A percentile compares a stretch with the other conserved stretches of the same genome.
phyloP scores from a whole-genome alignment of 768 basidiomycete species.

The Rhizopogon vinicolor region DNA sequence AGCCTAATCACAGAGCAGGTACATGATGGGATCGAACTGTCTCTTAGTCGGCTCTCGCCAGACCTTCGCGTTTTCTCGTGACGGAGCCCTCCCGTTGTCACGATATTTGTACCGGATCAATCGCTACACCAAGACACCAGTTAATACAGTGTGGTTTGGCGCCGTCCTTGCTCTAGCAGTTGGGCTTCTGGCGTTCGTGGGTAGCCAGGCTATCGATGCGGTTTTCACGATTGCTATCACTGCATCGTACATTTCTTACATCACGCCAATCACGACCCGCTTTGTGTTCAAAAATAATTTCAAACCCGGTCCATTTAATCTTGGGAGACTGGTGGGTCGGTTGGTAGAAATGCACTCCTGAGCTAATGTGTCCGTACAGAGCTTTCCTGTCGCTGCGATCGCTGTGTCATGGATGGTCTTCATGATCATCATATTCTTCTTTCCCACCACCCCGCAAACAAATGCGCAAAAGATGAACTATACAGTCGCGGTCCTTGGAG shows the following conservation, averaged over 20 bases:
- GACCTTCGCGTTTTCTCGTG: constrained; percentile 67
- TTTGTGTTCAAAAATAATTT: constrained; percentile 44
- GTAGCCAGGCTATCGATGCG: constrained; percentile 52
- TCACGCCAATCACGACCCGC: constrained; percentile 50
- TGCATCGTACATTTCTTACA: constrained; percentile 45
- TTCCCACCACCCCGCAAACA: constrained; percentile 24
- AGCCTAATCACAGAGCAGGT: constrained; percentile 22
- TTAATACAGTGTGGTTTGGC: constrained; percentile 51
- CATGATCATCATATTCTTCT: constrained; percentile 27
- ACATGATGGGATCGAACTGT: constrained; percentile 55
- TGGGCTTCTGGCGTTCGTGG: constrained; percentile 58
- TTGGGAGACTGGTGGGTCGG: constrained; percentile 27
- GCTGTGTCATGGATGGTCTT: constrained; percentile 33
- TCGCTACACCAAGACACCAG: constrained; percentile 45
- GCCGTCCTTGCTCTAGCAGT: constrained; percentile 42
- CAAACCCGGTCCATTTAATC: constrained; percentile 51
- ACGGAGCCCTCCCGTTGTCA: constrained; percentile 65
- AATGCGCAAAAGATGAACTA: constrained; percentile 34
- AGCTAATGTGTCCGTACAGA: constrained; percentile 7
- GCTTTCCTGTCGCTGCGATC: constrained; percentile 24
- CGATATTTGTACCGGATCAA: constrained; percentile 56
- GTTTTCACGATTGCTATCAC: constrained; percentile 48
- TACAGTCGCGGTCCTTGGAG: constrained; percentile 28
- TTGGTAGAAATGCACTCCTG: neutral
- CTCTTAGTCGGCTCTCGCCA: constrained; percentile 49